Evolutionary conservation across 2,329 filamentous ascomycete genomes (phyloP), one percentile per base, ranked within the genome.

Genomic region (Colletotrichum zoysiae): DNA sequence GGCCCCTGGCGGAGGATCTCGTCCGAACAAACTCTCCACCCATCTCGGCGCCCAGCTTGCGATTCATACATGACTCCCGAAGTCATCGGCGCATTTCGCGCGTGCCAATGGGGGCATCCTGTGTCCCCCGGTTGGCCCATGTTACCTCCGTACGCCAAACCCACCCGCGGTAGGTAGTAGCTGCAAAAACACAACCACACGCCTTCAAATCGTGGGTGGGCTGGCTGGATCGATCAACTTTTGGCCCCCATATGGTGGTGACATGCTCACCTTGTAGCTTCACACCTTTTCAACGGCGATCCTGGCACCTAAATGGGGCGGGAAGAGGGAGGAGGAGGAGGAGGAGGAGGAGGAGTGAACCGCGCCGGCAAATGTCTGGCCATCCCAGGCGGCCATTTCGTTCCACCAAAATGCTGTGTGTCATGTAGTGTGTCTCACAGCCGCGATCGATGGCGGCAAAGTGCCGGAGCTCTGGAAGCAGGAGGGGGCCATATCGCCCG

Each of bases 1-100:
- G 18, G 8, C 23, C 50, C 50, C 57, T 51, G n/a, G 20, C 53
- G 59, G 69, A 71, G 58, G 7, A 59, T 69, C 65, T 71, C 65
- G 59, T 71, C 69, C 65, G 65, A 71, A 59, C 26, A 33, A 38
- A 30, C 30, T 30, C 35, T 9, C n/a, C 16, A 44, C 14, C n/a
- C 16, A 44, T 20, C 18, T 48, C 11, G 38, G 6, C 26, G 44
- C 53, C 23, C 42, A 30, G 55, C 50, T 26, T 26, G n/a, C 33
- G 42, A 58, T 23, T 11, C 30, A 58, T 51, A 20, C 30, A 58
- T 51, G 16, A 20, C 23, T n/a, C 26, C 44, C 33, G 30, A 30
- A 30, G 42, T 51, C 20, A 42, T 23, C 40, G 50, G 38, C 40
- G 5, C 50, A 23, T 23, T n/a, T 48, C 42, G 16, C 42, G 16